Conservation (phyloP, 2,329 filamentous ascomycete genomes). For the Ceratocystis huliohia region DNA sequence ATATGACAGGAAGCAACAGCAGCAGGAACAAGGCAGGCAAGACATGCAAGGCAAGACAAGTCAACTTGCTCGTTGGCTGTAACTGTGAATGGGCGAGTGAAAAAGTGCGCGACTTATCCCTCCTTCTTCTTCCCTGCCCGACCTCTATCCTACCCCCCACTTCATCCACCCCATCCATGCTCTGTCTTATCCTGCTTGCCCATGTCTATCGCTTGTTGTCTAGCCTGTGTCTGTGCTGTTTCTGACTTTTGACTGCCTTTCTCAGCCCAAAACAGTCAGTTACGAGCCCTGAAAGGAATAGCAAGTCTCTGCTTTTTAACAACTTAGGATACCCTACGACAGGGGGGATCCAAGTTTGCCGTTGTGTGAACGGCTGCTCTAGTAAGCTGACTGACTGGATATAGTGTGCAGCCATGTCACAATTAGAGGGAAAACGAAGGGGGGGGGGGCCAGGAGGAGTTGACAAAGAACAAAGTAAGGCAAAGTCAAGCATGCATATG, state of each 20-base stretch:
- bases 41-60: slow-evolving; percentile 2
- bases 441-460: not conserved
- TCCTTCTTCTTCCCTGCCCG: not conserved
- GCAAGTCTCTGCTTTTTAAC: no score
- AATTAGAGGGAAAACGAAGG: not conserved
- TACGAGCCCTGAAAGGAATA: not conserved
- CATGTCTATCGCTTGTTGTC: not conserved
- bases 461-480: not conserved
- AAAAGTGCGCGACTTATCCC: not conserved
- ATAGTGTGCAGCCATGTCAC: not conserved
- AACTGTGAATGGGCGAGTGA: not conserved
- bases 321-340: not conserved
- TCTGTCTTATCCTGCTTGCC: no score
- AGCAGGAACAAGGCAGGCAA: not conserved
- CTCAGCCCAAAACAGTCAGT: not conserved
- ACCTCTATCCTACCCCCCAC: not conserved
- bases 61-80: not conserved
- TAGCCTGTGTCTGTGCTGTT: not conserved
- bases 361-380: no score
- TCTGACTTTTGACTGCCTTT: not conserved
- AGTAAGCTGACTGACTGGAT: not conserved
- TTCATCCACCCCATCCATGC: not conserved
- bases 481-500: no score
- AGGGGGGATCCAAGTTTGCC: not conserved
- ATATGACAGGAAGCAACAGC: not conserved